These are phyloP conservation scores for Sideroxylon spinosum DNA, from an alignment of 179 eudicot genomes.

Conservation along the genomic window DNA sequence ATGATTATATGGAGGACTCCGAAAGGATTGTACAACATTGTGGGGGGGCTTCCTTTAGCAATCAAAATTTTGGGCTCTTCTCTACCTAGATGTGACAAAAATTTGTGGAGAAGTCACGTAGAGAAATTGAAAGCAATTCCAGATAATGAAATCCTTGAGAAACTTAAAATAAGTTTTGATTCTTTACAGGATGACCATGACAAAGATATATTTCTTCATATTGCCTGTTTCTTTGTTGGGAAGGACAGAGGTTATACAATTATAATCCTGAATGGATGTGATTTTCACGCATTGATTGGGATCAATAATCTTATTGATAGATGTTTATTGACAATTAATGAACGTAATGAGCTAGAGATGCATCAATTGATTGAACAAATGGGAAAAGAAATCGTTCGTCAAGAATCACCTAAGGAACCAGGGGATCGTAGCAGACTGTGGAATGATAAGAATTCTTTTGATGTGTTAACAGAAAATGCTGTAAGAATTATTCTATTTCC, in stretches of 20 bases:
- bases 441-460: neutral
- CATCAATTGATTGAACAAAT: slow-evolving; percentile 15
- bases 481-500: neutral
- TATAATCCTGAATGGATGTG: neutral
- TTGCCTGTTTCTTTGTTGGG: slow-evolving; percentile 13
- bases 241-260: neutral
- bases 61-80: slow-evolving; percentile 6
- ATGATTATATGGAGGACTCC: neutral
- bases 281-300: slow-evolving; percentile 1
- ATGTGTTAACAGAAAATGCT: neutral
- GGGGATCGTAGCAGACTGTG: slow-evolving; percentile 12
- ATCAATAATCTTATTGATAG: neutral
- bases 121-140: slow-evolving; percentile 11
- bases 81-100: neutral
- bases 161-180: slow-evolving; percentile 16
- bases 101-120: neutral
- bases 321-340: neutral
- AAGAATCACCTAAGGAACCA: neutral
- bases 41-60: neutral
- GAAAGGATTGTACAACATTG: neutral
- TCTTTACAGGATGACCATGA: slow-evolving; percentile 11
- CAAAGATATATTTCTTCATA: slow-evolving; percentile 12
- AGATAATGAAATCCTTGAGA: neutral
- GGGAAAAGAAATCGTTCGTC: slow-evolving; percentile 14
- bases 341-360: neutral